Evolutionary conservation across 768 basidiomycete species (phyloP), one percentile per base, ranked within the genome.

Genomic region (Suillus fuscotomentosus): DNA sequence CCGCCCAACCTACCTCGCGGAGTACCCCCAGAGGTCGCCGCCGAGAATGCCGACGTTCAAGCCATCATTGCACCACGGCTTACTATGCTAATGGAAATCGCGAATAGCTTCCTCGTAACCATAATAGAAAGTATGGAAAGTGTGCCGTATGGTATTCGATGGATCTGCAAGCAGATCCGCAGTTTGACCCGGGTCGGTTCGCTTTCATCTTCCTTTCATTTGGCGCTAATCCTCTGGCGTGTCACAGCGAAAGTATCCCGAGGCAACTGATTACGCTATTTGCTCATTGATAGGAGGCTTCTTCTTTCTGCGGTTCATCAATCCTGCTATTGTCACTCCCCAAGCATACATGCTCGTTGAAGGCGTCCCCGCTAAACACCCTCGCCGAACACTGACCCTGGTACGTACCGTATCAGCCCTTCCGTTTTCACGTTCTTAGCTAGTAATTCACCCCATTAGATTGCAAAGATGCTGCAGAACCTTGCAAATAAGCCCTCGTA

Each of bases 301-400:
- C 82, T 99, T 99, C 86, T 99, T 99, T 86, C 88, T 99, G 66
- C 92, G 97, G 22, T 99, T 99, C 80, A 99, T 99, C 81, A 99
- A 99, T 71, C 97, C 97, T 3, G 97, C 97, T 2, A 94, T 99
- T 63, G 97, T 99, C 66, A 99, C 97, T 0, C 97, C 97, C 0
- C 97, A 99, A 75, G 97, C 97, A 38, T 99, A 99, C 76, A 99
- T 99, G 97, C 86, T 99, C 57, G 97, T 99, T 36, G 96, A 99
- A 74, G 94, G 92, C 59, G 93, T 97, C 15, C 97, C 97, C 1
- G 97, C 97, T 11, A 99, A 98, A 76, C 97, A 99, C 75, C 97
- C 97, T 34, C 84, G 97, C 60, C 88, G 97, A 71, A 99, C 97
- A 11, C 81, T 99, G 73, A 99, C 97, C 13, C 82, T 99, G 75